These are phyloP conservation scores for Aethionema arabicum DNA, from an alignment of 345 rosid species.

Conservation along the genomic window DNA sequence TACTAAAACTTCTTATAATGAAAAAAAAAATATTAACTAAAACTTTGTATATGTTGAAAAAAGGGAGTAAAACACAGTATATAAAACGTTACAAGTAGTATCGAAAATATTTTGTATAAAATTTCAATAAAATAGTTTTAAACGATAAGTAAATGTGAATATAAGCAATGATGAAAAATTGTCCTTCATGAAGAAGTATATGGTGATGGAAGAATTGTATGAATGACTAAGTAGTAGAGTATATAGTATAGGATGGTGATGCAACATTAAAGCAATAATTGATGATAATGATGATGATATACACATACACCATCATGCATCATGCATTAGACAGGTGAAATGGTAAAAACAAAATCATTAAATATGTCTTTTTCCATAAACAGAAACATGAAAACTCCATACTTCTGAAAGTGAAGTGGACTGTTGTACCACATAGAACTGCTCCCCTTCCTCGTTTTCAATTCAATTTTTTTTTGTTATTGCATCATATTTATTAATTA, in stretches of 20 bases:
- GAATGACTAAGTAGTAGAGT: slow-evolving; percentile 32
- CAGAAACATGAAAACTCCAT: slow-evolving; percentile 33
- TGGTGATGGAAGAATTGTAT: slow-evolving; percentile 9
- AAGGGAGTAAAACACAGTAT: too few species aligned
- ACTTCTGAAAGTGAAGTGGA: slow-evolving; percentile 37
- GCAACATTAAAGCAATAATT: slow-evolving; percentile 29
- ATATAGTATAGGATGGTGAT: slow-evolving; percentile 34
- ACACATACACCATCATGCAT: slow-evolving; percentile 12
- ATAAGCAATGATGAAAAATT: slow-evolving; percentile 20
- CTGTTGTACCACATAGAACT: slow-evolving; percentile 20
- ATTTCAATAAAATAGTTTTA: too few species aligned
- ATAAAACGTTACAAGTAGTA: too few species aligned
- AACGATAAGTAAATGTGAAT: too few species aligned
- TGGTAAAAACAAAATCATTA: slow-evolving; percentile 28
- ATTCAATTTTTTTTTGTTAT: too few species aligned
- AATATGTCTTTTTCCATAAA: slow-evolving; percentile 32
- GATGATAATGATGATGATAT: slow-evolving; percentile 25
- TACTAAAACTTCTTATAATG: too few species aligned
- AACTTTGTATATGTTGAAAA: too few species aligned
- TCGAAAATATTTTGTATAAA: too few species aligned
- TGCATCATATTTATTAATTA: too few species aligned
- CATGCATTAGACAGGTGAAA: slow-evolving; percentile 9
- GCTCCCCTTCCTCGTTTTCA: too few species aligned
- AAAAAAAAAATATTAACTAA: too few species aligned
- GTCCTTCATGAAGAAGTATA: slow-evolving; percentile 26